phyloP scores from a whole-genome alignment of 768 basidiomycete genomes.

The Mycena olivaceomarginata region DNA sequence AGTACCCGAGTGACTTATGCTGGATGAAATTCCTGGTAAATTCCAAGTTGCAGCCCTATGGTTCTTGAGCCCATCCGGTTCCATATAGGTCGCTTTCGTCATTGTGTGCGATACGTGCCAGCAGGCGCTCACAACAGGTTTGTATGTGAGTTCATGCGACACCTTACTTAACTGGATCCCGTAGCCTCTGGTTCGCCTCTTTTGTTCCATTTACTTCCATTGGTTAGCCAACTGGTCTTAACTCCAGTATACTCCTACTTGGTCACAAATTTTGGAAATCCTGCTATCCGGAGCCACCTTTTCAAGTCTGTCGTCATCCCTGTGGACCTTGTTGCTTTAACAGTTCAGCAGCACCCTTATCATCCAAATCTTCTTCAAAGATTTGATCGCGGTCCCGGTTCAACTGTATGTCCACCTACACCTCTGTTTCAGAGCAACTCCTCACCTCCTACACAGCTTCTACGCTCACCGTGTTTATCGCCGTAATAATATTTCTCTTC shows the following conservation, averaged over 20 bases:
- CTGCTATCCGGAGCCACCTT: constrained; percentile 13
- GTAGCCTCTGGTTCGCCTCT: constrained; percentile 12
- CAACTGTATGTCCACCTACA: constrained; percentile 26
- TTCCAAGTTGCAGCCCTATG: neutral
- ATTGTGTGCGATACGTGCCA: constrained; percentile 39
- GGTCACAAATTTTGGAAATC: constrained; percentile 33
- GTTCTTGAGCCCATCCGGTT: neutral
- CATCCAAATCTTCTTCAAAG: constrained; percentile 43
- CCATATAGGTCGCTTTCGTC: constrained; percentile 33
- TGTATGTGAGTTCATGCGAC: neutral
- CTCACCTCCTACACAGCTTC: constrained; percentile 6
- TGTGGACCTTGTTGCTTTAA: neutral
- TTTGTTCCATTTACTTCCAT: neutral
- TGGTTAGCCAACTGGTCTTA: neutral
- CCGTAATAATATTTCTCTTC: neutral
- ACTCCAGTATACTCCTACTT: constrained; percentile 12
- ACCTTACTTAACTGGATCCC: neutral
- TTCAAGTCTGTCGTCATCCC: constrained; percentile 15
- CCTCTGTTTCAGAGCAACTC: neutral
- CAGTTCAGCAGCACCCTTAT: constrained; percentile 33
- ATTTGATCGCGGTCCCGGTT: constrained; percentile 35
- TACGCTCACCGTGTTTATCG: constrained; percentile 24
- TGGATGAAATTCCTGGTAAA: neutral
- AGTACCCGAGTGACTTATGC: neutral
- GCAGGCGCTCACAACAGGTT: constrained; percentile 12